Evolutionary conservation across 1,139 yeast genomes (phyloP).

Genomic region (Taiozyma onychis): DNA sequence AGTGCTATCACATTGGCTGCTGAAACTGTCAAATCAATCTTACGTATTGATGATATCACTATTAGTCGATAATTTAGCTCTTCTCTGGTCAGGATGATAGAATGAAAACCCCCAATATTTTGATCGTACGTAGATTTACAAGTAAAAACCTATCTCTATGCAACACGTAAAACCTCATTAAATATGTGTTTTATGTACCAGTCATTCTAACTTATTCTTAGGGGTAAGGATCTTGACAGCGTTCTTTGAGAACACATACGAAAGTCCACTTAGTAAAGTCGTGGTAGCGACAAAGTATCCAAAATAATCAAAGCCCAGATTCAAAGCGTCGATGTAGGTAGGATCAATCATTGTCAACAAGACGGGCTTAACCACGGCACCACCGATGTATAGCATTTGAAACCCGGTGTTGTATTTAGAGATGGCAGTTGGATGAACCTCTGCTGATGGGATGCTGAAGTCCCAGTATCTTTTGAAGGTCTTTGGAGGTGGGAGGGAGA

Average conservation of each 20-base stretch:
- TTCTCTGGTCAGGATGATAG: neutral
- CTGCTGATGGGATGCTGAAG: conserved; percentile 75
- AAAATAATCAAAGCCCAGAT: conserved; percentile 27
- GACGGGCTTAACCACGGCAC: conserved; percentile 64
- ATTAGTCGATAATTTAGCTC: conserved; percentile 48
- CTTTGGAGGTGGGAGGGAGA: conserved; percentile 70
- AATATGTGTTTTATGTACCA: neutral
- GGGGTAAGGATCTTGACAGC: conserved; percentile 50
- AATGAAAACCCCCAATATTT: neutral
- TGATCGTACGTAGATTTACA: neutral
- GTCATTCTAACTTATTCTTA: conserved; percentile 4
- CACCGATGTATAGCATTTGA: conserved; percentile 87
- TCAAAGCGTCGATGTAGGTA: conserved; percentile 6
- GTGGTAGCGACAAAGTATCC: conserved; percentile 70
- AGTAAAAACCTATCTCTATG: neutral
- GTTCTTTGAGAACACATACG: conserved; percentile 62
- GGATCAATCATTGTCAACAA: conserved; percentile 28
- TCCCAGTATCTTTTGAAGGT: conserved; percentile 72
- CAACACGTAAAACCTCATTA: neutral
- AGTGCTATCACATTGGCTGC: conserved; percentile 93
- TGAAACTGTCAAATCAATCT: conserved; percentile 91
- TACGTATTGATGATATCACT: conserved; percentile 95
- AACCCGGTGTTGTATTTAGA: conserved; percentile 87
- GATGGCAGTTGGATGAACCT: conserved; percentile 82
- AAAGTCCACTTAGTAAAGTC: conserved; percentile 72